A percentile compares a stretch with the other conserved stretches of the same genome.
These are phyloP conservation scores for Biscogniauxia sp. DNA, from an alignment of 2,329 filamentous ascomycete species.

Conservation along the genomic window DNA sequence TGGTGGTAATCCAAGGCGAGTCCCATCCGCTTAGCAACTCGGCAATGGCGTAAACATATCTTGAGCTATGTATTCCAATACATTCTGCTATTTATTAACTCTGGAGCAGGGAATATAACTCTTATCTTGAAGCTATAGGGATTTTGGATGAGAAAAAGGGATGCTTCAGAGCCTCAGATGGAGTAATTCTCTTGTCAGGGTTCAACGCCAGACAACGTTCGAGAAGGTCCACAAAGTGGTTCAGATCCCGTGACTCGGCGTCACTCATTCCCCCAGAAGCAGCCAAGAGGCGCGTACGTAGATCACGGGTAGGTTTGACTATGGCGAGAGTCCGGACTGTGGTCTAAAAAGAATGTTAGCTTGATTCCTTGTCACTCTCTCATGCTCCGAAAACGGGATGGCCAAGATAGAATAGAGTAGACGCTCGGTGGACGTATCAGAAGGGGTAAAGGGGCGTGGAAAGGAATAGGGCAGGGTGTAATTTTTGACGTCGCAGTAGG, in stretches of 20 bases:
- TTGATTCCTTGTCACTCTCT: not conserved
- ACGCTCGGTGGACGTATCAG: not conserved
- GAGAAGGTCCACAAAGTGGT: conserved; percentile 80
- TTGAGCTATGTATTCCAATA: not conserved
- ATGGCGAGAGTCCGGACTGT: conserved; percentile 65
- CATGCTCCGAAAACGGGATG: not conserved
- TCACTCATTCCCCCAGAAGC: conserved; percentile 73
- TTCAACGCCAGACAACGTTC: conserved; percentile 88
- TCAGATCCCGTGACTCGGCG: conserved; percentile 72
- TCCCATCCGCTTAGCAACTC: conserved; percentile 10
- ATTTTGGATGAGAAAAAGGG: conserved; percentile 68
- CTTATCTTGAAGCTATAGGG: conserved; percentile 21
- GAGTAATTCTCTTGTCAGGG: conserved; percentile 86
- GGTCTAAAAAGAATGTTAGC: conserved; percentile 48
- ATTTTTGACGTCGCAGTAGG: not conserved
- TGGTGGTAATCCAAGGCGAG: conserved; percentile 2
- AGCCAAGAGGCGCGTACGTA: conserved; percentile 75
- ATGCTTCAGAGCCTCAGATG: conserved; percentile 82
- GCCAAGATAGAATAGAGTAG: conserved; percentile 1
- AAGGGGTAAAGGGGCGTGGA: not conserved
- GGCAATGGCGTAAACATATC: not conserved
- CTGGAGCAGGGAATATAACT: not conserved
- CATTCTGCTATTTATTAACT: not conserved
- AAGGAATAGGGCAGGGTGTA: not conserved
- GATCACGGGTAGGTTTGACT: conserved; percentile 74